Percentiles rank a stretch among this genome's conserved stretches.
Evolutionary conservation across 2,329 filamentous ascomycete species (phyloP).

Genomic region (Trichophyton benhamiae): DNA sequence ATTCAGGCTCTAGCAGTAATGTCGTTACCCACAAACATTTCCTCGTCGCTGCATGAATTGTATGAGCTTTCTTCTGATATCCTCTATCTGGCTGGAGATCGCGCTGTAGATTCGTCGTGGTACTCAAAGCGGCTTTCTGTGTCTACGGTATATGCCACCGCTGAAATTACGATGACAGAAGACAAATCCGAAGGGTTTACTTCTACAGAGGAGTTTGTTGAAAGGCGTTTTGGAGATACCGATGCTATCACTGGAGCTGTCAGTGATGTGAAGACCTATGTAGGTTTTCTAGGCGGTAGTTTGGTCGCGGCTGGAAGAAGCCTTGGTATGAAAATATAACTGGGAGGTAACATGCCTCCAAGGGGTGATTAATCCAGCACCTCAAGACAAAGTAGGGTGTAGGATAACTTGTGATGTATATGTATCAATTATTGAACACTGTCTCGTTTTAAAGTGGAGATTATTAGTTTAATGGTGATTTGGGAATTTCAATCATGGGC

Average conservation of each 20-base stretch:
- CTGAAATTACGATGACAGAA: constrained; percentile 89
- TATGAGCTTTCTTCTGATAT: constrained; percentile 82
- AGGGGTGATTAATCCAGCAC: not conserved
- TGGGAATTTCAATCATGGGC: not conserved
- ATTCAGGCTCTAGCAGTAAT: constrained; percentile 72
- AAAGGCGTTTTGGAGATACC: constrained; percentile 59
- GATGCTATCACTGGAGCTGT: constrained; percentile 50
- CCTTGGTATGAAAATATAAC: constrained; percentile 61
- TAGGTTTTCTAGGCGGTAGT: constrained; percentile 67
- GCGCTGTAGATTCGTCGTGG: constrained; percentile 72
- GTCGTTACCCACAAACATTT: constrained; percentile 69
- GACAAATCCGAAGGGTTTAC: constrained; percentile 60
- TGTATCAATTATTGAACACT: not conserved
- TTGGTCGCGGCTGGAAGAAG: constrained; percentile 73
- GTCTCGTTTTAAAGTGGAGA: not conserved
- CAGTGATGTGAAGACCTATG: constrained; percentile 58
- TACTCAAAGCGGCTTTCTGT: constrained; percentile 60
- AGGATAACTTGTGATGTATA: not conserved
- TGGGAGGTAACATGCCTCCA: not conserved
- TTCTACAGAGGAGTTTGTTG: constrained; percentile 70
- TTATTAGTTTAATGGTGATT: not conserved
- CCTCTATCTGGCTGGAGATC: constrained; percentile 73
- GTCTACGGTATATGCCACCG: constrained; percentile 57
- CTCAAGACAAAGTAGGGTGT: not conserved
- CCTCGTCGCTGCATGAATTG: constrained; percentile 65